A percentile compares a stretch with the other conserved stretches of the same genome.
Evolutionary conservation across 805 yeast genomes (phyloP).

Genomic region (Saturnispora sekii): DNA sequence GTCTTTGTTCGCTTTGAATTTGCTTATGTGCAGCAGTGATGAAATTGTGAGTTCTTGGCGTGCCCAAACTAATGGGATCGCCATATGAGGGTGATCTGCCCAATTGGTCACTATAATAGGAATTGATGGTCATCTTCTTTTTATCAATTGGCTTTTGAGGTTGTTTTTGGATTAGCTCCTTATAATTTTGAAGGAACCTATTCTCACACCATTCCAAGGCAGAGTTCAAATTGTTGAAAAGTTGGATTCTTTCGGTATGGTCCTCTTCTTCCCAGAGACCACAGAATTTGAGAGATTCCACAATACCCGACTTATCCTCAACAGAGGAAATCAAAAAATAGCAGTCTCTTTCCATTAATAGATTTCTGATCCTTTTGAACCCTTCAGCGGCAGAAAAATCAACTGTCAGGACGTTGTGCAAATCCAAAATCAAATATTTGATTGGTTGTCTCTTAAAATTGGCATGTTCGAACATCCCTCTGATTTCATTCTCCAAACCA

Average conservation of each 20-base stretch:
- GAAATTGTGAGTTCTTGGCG: slow-evolving; percentile 46
- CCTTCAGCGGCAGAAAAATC: slow-evolving; percentile 98
- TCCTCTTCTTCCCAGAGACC: slow-evolving; percentile 58
- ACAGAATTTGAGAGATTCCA: slow-evolving; percentile 69
- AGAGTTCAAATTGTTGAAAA: slow-evolving; percentile 71
- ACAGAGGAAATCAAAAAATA: slow-evolving; percentile 75
- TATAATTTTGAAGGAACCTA: slow-evolving; percentile 62
- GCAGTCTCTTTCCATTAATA: slow-evolving; percentile 58
- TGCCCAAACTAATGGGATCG: slow-evolving; percentile 26
- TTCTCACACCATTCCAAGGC: slow-evolving; percentile 98
- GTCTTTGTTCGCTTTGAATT: slow-evolving; percentile 23
- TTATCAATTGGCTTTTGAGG: neutral
- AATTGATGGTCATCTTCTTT: slow-evolving; percentile 7
- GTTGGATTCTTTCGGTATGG: slow-evolving; percentile 38
- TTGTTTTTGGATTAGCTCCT: slow-evolving; percentile 17
- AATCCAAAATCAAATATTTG: slow-evolving; percentile 73
- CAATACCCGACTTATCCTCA: slow-evolving; percentile 51
- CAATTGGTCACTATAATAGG: too few species aligned
- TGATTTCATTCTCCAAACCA: slow-evolving; percentile 69
- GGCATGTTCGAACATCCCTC: slow-evolving; percentile 51
- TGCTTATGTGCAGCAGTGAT: slow-evolving; percentile 41
- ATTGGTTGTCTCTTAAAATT: slow-evolving; percentile 49
- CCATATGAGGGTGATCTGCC: slow-evolving; percentile 9
- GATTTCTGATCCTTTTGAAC: slow-evolving; percentile 73
- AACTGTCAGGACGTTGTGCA: slow-evolving; percentile 68